Conservation (phyloP, 208 protist genomes). For the Histomonas meleagridis region DNA sequence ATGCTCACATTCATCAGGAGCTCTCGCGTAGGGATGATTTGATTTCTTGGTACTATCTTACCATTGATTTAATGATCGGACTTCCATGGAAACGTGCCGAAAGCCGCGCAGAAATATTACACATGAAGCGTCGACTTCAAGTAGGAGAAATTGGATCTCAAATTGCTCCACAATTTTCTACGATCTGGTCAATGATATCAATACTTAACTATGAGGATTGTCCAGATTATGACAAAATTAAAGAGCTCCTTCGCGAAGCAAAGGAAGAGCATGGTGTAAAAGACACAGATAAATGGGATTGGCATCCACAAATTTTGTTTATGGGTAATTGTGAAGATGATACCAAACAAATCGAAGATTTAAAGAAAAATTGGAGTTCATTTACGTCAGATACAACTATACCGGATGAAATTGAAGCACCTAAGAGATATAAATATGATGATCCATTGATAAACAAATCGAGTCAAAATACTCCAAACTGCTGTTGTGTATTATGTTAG, state of each 20-base stretch:
- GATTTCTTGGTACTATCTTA: constrained; percentile 27
- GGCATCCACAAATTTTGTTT: constrained; percentile 19
- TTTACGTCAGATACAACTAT: too few species aligned
- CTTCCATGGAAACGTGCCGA: background rate
- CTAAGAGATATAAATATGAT: too few species aligned
- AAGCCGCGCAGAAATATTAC: background rate
- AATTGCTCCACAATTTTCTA: background rate
- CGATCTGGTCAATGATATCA: background rate
- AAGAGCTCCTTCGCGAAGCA: background rate
- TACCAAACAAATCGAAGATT: too few species aligned
- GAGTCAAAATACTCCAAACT: too few species aligned
- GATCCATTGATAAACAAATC: too few species aligned
- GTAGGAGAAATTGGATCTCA: background rate
- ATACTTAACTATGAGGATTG: background rate
- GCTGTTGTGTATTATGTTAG: too few species aligned
- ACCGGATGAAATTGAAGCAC: too few species aligned
- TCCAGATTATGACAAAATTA: background rate
- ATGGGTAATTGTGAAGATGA: background rate
- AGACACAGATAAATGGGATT: background rate
- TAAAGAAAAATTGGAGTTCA: too few species aligned
- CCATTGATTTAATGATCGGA: background rate
- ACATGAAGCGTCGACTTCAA: background rate
- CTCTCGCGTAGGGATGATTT: background rate
- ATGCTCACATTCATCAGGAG: background rate
- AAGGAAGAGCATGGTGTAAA: background rate